Evolutionary conservation across 2,329 filamentous ascomycete genomes (phyloP), one percentile per base, ranked within the genome.

Genomic region (Chrysoporthe austroafricana): DNA sequence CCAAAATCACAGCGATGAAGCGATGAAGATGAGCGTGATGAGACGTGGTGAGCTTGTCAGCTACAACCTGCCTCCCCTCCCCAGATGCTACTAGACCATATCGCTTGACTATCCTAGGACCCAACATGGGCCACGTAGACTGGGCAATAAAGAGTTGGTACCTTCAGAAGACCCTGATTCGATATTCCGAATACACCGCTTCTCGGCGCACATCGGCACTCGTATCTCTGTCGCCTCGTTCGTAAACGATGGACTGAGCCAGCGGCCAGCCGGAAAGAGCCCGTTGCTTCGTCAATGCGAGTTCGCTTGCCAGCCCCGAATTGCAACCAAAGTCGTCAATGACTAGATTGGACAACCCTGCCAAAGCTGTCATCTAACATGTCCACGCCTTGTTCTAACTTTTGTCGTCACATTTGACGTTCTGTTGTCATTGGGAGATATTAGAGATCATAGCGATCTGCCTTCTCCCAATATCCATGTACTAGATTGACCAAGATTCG

Each of bases 231-330:
- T 43, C 42, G 50, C 16, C 50, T 64, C 36, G 50, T 34, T 57
- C 50, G 50, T 26, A 36, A 11, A 32, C n/a, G 39, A 13, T 60
- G 57, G 21, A 60, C 4, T 44, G 18, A 26, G 26, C 26, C 26
- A 26, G 21, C 54, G 26, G 32, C 21, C 39, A 44, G 39, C 39
- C 21, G 8, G 36, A 32, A 39, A 34, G n/a, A 11, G 32, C 36
- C 21, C 21, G 14, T 9, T 63, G 62, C 36, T 46, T 63, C n/a
- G n/a, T 54, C 34, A 26, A 63, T 63, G 39, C 14, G 26, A 16
- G 50, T 46, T 64, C 62, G 50, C 62, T 64, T 64, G 16, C 26
- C 50, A 46, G 21, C 39, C 13, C 16, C 39, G 21, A 57, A 46
- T 46, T 16, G 42, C 50, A 50, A 36, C 50, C 48, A 21, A n/a